Evolutionary conservation across 257 asterid species (phyloP).

Genomic region (Rhazya stricta): DNA sequence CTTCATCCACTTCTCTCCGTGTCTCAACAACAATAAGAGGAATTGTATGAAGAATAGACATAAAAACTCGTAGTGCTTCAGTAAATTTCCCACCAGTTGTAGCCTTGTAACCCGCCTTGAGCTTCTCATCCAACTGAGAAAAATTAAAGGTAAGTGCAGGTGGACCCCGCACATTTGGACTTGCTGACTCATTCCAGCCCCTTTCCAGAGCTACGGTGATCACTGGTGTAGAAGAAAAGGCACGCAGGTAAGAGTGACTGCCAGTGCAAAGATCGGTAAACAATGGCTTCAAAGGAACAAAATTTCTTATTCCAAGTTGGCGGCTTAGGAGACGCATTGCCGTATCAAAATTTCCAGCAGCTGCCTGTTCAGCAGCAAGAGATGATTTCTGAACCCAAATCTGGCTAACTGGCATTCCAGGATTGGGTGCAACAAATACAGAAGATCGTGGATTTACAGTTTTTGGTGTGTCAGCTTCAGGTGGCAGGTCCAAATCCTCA

Average conservation of each 20-base stretch:
- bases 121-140: slow-evolving; percentile 75
- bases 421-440: slow-evolving; percentile 65
- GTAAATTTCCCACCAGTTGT: slow-evolving; percentile 70
- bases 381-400: slow-evolving; percentile 88
- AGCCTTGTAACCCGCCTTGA: slow-evolving; percentile 65
- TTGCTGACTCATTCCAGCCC: slow-evolving; percentile 73
- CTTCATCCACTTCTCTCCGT: slow-evolving; percentile 78
- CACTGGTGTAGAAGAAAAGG: slow-evolving; percentile 66
- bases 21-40: slow-evolving; percentile 77
- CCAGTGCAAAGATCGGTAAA: slow-evolving; percentile 71
- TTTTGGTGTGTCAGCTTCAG: slow-evolving; percentile 75
- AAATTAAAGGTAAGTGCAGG: slow-evolving; percentile 71
- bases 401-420: slow-evolving; percentile 92
- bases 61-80: slow-evolving; percentile 62
- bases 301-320: slow-evolving; percentile 71
- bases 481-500: slow-evolving; percentile 88
- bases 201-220: slow-evolving; percentile 69
- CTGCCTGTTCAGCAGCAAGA: slow-evolving; percentile 92
- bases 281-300: slow-evolving; percentile 56
- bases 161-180: slow-evolving; percentile 69
- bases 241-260: slow-evolving; percentile 71
- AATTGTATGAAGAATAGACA: slow-evolving; percentile 60
- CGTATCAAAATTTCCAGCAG: slow-evolving; percentile 89
- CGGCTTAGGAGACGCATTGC: slow-evolving; percentile 89
- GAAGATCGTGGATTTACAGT: slow-evolving; percentile 51